These are phyloP conservation scores for Xylaria sp. DNA, from an alignment of 2,329 filamentous ascomycete genomes.

Conservation along the genomic window DNA sequence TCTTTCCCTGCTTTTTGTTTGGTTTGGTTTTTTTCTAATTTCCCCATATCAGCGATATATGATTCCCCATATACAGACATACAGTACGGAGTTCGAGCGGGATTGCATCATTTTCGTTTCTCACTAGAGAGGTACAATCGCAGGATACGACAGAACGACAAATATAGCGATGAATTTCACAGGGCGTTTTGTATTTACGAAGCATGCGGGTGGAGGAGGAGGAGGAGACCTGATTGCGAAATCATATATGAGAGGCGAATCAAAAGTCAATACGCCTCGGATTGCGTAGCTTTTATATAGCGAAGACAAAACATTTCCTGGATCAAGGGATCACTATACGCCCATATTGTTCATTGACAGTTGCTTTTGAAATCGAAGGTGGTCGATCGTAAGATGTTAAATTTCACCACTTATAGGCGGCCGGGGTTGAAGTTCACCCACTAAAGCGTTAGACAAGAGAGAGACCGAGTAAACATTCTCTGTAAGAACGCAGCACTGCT, in stretches of 20 bases:
- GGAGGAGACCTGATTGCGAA: not conserved
- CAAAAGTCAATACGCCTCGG: not conserved
- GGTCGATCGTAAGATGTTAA: not conserved
- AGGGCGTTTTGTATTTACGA: not conserved
- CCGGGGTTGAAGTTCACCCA: not conserved
- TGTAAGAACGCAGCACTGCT: not conserved
- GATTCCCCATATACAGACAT: constrained; percentile 9
- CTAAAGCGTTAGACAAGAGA: not conserved
- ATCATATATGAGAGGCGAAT: not conserved
- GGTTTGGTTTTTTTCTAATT: not conserved
- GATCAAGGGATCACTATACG: not conserved
- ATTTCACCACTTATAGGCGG: not conserved
- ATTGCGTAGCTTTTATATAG: not conserved
- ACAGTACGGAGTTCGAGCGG: constrained; percentile 23
- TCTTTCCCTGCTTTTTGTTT: not conserved
- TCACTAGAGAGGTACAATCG: constrained; percentile 7
- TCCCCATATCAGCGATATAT: constrained; percentile 2
- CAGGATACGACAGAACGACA: not conserved
- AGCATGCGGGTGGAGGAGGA: too few species aligned
- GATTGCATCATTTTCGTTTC: not conserved
- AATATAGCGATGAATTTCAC: constrained; percentile 25
- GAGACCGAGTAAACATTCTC: not conserved
- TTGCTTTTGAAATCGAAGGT: not conserved
- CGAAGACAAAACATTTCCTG: not conserved
- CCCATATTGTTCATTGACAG: not conserved